Percentiles rank a stretch among this genome's conserved stretches.
These are phyloP conservation scores for Phytophthora foliorum DNA, from an alignment of 352 stramenopile species.

Conservation along the genomic window DNA sequence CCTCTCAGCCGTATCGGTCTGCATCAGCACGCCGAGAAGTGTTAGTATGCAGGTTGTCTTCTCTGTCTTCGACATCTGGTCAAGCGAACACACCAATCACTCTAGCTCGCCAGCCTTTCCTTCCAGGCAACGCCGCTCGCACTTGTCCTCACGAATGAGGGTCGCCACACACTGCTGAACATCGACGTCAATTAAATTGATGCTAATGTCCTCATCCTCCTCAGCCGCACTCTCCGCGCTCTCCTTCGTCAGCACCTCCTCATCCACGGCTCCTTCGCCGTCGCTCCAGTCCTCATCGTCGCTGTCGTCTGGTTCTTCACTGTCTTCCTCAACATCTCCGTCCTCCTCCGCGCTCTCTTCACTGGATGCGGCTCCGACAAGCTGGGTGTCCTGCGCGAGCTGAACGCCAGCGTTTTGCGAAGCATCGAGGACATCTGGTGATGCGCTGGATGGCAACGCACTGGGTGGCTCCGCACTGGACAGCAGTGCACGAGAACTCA, in stretches of 20 bases:
- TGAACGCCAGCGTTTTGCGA: neutral
- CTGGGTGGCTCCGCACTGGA: no score
- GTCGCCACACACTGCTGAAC: no score
- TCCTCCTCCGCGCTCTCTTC: neutral
- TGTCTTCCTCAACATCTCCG: neutral
- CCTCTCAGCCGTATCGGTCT: no score
- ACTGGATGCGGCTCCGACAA: no score
- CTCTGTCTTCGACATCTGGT: neutral
- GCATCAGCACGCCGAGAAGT: slow-evolving; percentile 2
- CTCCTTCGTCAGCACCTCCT: slow-evolving; percentile 2
- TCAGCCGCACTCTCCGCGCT: neutral
- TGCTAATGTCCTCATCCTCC: slow-evolving; percentile 7
- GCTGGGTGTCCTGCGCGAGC: slow-evolving; percentile 6
- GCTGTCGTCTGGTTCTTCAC: slow-evolving; percentile 4
- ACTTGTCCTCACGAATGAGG: no score
- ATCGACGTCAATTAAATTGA: no score
- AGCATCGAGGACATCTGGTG: no score
- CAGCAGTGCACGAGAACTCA: no score
- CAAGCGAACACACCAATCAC: slow-evolving; percentile 5
- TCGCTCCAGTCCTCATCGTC: slow-evolving; percentile 14
- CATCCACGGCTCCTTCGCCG: neutral
- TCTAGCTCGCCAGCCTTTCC: slow-evolving; percentile 3
- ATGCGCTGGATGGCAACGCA: no score
- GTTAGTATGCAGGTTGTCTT: slow-evolving; percentile 13
- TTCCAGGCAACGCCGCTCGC: neutral